These are phyloP conservation scores for Heteromeles arbutifolia DNA, from an alignment of 306 rosid species.

Conservation along the genomic window DNA sequence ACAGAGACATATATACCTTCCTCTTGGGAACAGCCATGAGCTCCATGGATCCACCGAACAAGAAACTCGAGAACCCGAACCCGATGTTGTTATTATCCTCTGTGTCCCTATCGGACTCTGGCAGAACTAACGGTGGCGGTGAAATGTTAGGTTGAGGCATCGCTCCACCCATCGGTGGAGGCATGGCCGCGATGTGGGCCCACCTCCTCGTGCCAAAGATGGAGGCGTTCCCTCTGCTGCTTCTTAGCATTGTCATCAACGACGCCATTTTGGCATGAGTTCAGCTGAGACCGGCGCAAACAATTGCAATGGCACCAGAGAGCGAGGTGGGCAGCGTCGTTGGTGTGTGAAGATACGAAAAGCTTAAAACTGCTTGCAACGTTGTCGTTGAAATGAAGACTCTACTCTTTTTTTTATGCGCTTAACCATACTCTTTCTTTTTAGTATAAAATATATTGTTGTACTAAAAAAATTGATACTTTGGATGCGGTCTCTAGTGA, in stretches of 20 bases:
- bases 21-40: constrained; percentile 86
- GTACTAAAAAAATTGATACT: no score
- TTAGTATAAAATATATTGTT: no score
- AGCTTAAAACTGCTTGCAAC: neutral
- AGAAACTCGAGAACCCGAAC: constrained; percentile 38
- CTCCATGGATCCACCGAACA: constrained; percentile 63
- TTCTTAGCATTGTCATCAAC: constrained; percentile 30
- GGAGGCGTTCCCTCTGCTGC: constrained; percentile 17
- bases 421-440: no score
- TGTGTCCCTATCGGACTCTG: constrained; percentile 30
- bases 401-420: no score
- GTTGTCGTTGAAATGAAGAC: neutral
- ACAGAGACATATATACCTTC: constrained; percentile 28
- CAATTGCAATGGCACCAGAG: neutral
- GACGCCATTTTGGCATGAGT: constrained; percentile 24
- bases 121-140: constrained; percentile 34
- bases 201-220: constrained; percentile 34
- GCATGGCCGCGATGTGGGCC: constrained; percentile 28
- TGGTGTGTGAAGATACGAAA: neutral
- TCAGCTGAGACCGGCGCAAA: neutral
- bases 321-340: neutral
- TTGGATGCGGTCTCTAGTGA: no score
- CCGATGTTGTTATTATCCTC: neutral
- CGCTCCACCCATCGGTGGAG: constrained; percentile 44
- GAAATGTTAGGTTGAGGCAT: constrained; percentile 9